Evolutionary conservation across 768 basidiomycete species (phyloP), one percentile per base, ranked within the genome.

Genomic region (Pulveroboletus sp.): DNA sequence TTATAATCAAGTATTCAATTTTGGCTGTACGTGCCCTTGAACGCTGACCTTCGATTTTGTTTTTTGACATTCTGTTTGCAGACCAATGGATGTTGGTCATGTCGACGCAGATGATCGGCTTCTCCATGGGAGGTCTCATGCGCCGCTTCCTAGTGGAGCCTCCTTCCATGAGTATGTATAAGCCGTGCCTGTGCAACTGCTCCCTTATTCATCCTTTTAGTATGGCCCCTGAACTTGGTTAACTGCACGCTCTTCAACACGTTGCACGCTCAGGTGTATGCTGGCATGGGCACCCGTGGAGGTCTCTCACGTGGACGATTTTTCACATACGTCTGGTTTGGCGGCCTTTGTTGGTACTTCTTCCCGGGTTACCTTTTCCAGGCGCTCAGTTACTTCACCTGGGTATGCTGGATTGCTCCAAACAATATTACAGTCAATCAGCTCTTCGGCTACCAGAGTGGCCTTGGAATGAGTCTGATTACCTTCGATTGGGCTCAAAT

Each of bases 401-500:
- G 77, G 75, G 71, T 78, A 9, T 76, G 74, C 62, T 81, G 80
- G 89, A 88, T 91, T 49, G 82, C 68, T 8, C 89, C 89, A 1
- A 64, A 84, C 18, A 87, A 88, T 58, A 54, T 84, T 49, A 72
- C 65, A 46, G 76, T 92, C 61, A 90, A 89, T 65, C 81, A 86
- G 60, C 73, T 90, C 66, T 90, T 91, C 54, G 88, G 89, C 17
- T 82, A 81, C 57, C 54, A 61, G 40, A 63, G 59, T 44, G 73
- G 75, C 27, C 68, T 84, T 56, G 82, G 83, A 37, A 87, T 89
- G 84, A 83, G 83, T 56, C 64, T 89, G 50, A 66, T 89, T 55
- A 87, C 86, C 38, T 87, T 92, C 59, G 89, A 92, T 57, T 92
- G 89, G 89, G 71, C 83, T 3, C 80, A 85, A 61, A 86, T 89